These are phyloP conservation scores for Kazachstania taianensis DNA, from an alignment of 805 yeast genomes.

Conservation along the genomic window DNA sequence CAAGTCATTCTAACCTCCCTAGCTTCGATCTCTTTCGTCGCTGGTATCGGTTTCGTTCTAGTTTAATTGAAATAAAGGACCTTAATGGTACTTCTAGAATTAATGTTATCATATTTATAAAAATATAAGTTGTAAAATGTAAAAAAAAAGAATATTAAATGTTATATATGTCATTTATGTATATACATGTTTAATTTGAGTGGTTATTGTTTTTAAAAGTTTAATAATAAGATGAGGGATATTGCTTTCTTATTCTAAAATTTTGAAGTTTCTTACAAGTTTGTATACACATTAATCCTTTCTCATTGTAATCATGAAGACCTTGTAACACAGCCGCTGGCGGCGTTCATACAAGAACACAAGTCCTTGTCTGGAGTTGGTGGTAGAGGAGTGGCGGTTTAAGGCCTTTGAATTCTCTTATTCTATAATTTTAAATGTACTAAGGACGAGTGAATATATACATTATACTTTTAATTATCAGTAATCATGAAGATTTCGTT, in stretches of 20 bases:
- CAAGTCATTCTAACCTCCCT: slow-evolving; percentile 4
- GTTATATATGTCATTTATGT: no score
- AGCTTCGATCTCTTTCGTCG: slow-evolving; percentile 5
- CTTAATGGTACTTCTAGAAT: neutral
- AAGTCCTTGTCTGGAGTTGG: slow-evolving; percentile 38
- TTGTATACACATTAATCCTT: no score
- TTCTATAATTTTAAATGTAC: neutral
- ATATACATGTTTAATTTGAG: neutral
- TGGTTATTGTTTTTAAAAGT: neutral
- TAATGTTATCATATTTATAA: neutral
- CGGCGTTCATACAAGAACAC: slow-evolving; percentile 52
- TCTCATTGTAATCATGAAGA: no score
- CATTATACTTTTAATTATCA: slow-evolving; percentile 17
- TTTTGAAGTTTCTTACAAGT: no score
- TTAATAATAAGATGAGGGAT: neutral
- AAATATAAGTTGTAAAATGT: neutral
- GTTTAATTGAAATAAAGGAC: slow-evolving; percentile 3
- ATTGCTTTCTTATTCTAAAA: no score
- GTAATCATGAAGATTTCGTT: slow-evolving; percentile 89
- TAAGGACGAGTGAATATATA: no score
- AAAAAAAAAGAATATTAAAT: no score
- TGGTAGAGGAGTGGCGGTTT: neutral
- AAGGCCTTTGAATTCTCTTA: neutral
- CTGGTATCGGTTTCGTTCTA: slow-evolving; percentile 6
- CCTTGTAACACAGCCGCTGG: slow-evolving; percentile 56